These are phyloP conservation scores for Torulaspora pretoriensis DNA, from an alignment of 1,139 yeast species.

Conservation along the genomic window DNA sequence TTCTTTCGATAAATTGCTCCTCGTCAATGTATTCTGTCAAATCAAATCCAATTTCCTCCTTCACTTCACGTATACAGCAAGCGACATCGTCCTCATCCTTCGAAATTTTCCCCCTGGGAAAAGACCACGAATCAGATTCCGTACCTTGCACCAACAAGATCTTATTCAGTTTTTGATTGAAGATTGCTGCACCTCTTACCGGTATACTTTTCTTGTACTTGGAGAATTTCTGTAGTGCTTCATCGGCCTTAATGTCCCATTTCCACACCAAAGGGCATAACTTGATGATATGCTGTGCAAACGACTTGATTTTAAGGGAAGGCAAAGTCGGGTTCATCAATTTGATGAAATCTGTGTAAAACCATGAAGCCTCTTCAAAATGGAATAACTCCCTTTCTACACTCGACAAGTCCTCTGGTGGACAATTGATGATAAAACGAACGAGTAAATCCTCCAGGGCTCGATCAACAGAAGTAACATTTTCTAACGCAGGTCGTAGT, in stretches of 20 bases:
- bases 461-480: constrained; percentile 53
- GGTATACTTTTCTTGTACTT: constrained; percentile 88
- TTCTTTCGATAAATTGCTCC: constrained; percentile 74
- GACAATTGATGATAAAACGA: constrained; percentile 86
- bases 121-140: constrained; percentile 86
- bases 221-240: constrained; percentile 72
- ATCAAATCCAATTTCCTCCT: constrained; percentile 95
- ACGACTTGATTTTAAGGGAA: constrained; percentile 70
- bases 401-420: constrained; percentile 81
- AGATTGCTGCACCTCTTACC: constrained; percentile 90
- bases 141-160: constrained; percentile 80
- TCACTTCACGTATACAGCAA: constrained; percentile 92
- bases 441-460: constrained; percentile 85
- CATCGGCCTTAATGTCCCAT: constrained; percentile 63
- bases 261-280: constrained; percentile 84
- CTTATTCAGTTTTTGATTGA: constrained; percentile 67
- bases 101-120: constrained; percentile 95
- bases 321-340: constrained; percentile 75
- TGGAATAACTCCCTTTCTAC: constrained; percentile 85
- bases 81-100: constrained; percentile 86
- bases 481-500: constrained; percentile 35
- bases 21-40: constrained; percentile 62
- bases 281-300: constrained; percentile 66
- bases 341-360: constrained; percentile 80
- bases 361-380: constrained; percentile 98